A percentile compares a stretch with the other conserved stretches of the same genome.
Conservation (phyloP, 257 asterid species). For the Solanum habrochaites region DNA sequence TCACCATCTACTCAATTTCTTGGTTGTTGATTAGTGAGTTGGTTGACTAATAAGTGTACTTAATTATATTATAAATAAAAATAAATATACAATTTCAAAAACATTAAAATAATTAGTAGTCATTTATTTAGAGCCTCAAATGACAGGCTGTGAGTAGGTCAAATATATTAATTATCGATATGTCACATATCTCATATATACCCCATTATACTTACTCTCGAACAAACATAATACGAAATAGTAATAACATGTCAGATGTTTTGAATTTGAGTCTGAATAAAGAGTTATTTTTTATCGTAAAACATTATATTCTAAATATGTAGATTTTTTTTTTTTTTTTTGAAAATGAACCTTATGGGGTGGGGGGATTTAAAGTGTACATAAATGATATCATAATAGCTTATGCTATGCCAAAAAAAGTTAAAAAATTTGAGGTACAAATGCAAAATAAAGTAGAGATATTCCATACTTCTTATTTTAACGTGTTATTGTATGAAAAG, state of each 20-base stretch:
- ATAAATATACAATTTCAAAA: neutral
- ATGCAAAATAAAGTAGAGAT: neutral
- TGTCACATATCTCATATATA: neutral
- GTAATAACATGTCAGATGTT: fast-evolving
- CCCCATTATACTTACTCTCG: neutral
- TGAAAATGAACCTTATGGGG: neutral
- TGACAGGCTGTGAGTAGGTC: constrained; percentile 28
- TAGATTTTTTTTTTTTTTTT: neutral
- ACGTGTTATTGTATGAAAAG: neutral
- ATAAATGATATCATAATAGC: no score
- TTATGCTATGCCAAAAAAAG: no score
- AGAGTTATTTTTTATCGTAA: neutral
- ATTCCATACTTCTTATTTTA: neutral
- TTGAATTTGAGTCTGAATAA: neutral
- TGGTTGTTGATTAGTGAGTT: neutral
- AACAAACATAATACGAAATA: neutral
- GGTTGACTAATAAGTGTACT: constrained; percentile 1
- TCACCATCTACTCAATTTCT: neutral
- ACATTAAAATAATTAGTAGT: no score
- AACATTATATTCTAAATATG: neutral
- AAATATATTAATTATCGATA: neutral
- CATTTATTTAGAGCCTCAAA: constrained; percentile 6
- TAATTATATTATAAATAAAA: neutral
- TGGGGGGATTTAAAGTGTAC: neutral
- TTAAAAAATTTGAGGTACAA: neutral